Evolutionary conservation across 257 asterid species (phyloP).

Genomic region (Thymus mandschuricus): DNA sequence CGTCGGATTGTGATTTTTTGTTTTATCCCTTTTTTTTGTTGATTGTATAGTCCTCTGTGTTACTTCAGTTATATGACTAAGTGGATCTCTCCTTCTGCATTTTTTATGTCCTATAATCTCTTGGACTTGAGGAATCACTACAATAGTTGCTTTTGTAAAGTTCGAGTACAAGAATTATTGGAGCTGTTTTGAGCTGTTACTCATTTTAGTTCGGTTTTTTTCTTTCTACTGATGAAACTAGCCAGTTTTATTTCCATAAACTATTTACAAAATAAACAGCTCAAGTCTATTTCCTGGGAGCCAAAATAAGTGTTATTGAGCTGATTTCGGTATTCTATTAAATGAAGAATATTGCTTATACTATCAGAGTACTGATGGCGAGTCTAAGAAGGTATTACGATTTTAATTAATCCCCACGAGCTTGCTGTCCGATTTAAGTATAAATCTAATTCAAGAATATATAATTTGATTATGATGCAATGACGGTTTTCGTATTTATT

Average conservation of each 20-base stretch:
- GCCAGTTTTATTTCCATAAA: neutral
- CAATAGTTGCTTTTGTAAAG: neutral
- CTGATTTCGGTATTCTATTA: conserved; percentile 3
- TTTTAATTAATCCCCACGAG: neutral
- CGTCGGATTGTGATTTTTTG: neutral
- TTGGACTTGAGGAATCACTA: neutral
- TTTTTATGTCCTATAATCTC: neutral
- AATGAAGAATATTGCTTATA: neutral
- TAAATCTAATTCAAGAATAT: no score
- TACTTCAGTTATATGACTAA: neutral
- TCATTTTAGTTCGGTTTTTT: neutral
- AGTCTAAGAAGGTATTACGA: neutral
- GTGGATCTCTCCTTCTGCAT: conserved; percentile 1
- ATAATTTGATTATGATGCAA: no score
- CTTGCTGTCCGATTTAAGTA: neutral
- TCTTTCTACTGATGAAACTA: neutral
- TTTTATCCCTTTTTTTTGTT: neutral
- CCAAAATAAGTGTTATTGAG: neutral
- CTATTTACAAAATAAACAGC: neutral
- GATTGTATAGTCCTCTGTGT: neutral
- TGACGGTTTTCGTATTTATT: no score
- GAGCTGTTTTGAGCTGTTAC: no score
- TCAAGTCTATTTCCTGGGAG: neutral
- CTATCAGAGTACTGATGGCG: neutral
- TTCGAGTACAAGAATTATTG: neutral